Evolutionary conservation across 2,329 filamentous ascomycete species (phyloP), one percentile per base, ranked within the genome.

Genomic region (Stachybotrys chartarum): DNA sequence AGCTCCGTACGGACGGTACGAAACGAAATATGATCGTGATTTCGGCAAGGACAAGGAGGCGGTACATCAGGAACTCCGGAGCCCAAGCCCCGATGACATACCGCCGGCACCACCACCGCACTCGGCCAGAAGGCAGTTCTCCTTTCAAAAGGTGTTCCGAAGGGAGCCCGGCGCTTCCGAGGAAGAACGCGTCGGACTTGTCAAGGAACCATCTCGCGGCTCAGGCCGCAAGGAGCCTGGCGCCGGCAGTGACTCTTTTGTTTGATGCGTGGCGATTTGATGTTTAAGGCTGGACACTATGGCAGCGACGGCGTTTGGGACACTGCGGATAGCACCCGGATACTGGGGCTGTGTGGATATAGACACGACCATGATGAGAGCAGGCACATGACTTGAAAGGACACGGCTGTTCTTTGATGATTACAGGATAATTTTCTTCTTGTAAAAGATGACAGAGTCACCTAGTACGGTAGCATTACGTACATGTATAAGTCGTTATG

Each of bases 71-170:
- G 74, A 75, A 2, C 74, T 70, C 51, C 69, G 70, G 52, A 75
- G 68, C 59, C 74, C 70, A 58, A 71, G 67, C 62, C 59, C 72
- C 7, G 64, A 52, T 6, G 50, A 52, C 12, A 30, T 32, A 24
- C 50, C 84, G 1, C 86, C 86, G 0, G 79, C 82, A 4, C 85
- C 86, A 1, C 85, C 85, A 5, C 84, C 79, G 4, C 82, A 80
- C 54, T 75, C 76, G 32, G 83, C 87, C 11, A 82, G 77, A 60
- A 82, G 93, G 57, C 90, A 96, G 67, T 99, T 97, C 73, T 95
- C 90, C 17, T 97, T 97, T 77, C 87, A 92, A 60, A 91, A 88
- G 61, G 84, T 96, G 53, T 94, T 97, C 70, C 63, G 67, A 54
- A 68, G 68, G 42, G 66, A 65, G 18, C 59, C 64, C 39, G 77